phyloP scores from a whole-genome alignment of 208 protist genomes.

The Leishmania amazonensis region DNA sequence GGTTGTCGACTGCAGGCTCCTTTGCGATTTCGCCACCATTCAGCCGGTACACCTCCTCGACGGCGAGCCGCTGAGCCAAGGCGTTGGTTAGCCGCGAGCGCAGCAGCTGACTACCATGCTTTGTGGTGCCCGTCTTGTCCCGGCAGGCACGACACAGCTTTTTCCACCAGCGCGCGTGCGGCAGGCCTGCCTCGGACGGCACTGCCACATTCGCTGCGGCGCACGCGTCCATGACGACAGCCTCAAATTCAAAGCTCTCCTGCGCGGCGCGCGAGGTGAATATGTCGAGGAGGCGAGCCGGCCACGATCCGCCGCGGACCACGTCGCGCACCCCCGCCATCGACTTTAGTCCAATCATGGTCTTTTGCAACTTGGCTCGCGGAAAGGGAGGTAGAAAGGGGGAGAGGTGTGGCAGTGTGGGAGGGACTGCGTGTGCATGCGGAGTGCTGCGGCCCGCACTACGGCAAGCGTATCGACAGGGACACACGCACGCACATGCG shows the following conservation, averaged over 20 bases:
- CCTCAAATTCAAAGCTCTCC: slow-evolving; percentile 65
- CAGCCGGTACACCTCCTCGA: slow-evolving; percentile 82
- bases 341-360: slow-evolving; percentile 68
- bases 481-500: neutral
- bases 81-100: slow-evolving; percentile 66
- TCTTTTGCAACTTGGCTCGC: neutral
- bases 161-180: slow-evolving; percentile 76
- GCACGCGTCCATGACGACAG: slow-evolving; percentile 67
- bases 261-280: slow-evolving; percentile 30
- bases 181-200: slow-evolving; percentile 49
- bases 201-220: slow-evolving; percentile 46
- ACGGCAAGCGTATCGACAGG: neutral
- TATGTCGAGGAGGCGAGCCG: slow-evolving; percentile 43
- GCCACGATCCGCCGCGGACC: slow-evolving; percentile 41
- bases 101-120: slow-evolving; percentile 65
- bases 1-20: slow-evolving; percentile 52
- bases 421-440: neutral
- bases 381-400: neutral
- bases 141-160: slow-evolving; percentile 83
- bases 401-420: neutral
- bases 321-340: slow-evolving; percentile 90
- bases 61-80: slow-evolving; percentile 72
- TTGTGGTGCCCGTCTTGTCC: slow-evolving; percentile 62
- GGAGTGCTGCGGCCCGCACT: neutral
- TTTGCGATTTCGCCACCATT: slow-evolving; percentile 75